phyloP scores from a whole-genome alignment of 495 filamentous ascomycete species.

The Articulospora tetracladia region DNA sequence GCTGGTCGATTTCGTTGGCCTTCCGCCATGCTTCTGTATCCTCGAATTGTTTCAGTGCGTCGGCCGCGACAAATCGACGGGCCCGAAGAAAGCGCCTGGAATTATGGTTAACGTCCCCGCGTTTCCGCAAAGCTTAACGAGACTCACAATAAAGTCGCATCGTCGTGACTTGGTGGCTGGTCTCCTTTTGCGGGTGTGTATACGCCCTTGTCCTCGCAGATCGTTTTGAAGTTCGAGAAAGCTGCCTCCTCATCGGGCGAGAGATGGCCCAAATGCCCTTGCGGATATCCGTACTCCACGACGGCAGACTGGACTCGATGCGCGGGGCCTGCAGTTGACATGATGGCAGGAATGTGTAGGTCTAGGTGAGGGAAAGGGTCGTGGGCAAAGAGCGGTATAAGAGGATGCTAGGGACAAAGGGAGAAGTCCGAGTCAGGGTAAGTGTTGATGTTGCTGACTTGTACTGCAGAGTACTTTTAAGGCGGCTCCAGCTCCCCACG shows the following conservation, averaged over 20 bases:
- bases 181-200: constrained; percentile 50
- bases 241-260: constrained; percentile 61
- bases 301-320: constrained; percentile 28
- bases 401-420: background rate
- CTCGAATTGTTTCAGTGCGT: constrained; percentile 79
- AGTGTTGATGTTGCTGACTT: background rate
- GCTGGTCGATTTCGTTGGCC: constrained; percentile 66
- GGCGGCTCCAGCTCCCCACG: background rate
- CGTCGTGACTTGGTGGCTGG: constrained; percentile 62
- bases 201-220: constrained; percentile 59
- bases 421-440: background rate
- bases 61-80: constrained; percentile 64
- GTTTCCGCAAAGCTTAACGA: background rate
- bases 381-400: background rate
- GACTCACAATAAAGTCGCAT: constrained; percentile 75
- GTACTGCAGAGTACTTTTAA: background rate
- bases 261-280: constrained; percentile 72
- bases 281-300: constrained; percentile 48
- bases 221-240: constrained; percentile 62
- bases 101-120: constrained; percentile 8
- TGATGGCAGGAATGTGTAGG: constrained; percentile 11
- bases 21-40: constrained; percentile 86
- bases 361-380: background rate
- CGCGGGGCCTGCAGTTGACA: constrained; percentile 25
- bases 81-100: constrained; percentile 76